Base-by-base conservation (phyloP, 1,284 basidiomycete genomes). In the Spongiforma sp. region DNA sequence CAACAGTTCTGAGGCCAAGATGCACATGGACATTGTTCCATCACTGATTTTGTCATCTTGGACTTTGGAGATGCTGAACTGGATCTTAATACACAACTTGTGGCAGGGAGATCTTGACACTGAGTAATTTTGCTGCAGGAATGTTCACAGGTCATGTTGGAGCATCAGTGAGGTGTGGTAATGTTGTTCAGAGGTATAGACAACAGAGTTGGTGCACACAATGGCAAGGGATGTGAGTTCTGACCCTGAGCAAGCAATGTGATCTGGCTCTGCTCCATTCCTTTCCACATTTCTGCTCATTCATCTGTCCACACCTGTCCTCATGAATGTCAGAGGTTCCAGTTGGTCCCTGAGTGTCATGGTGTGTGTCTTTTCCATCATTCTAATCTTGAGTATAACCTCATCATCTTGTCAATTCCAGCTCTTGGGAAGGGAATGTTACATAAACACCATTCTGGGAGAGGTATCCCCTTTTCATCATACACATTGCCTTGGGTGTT, bases 61-160 rank as follows among this genome's bases (percentile, higher is more conserved):
- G 21, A 99, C 96, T 78, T 99, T 99, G n/a, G 95, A 97, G 78
- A 99, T 99, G 81, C 99, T 99, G 75, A 99, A 98, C 60, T 99
- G 87, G 76, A 99, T 99, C 84, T 99, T 99, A n/a, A n/a, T n/a
- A n/a, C n/a, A n/a, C n/a, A n/a, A n/a, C n/a, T n/a, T n/a, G n/a
- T n/a, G n/a, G n/a, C n/a, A n/a, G n/a, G n/a, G n/a, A n/a, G n/a
- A n/a, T n/a, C n/a, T n/a, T n/a, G n/a, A n/a, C n/a, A n/a, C n/a
- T n/a, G n/a, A n/a, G n/a, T n/a, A n/a, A n/a, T n/a, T n/a, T n/a
- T n/a, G n/a, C n/a, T n/a, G n/a, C n/a, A n/a, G n/a, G n/a, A n/a
- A n/a, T n/a, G n/a, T n/a, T n/a, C n/a, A n/a, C n/a, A n/a, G n/a
- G n/a, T n/a, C n/a, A n/a, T n/a, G n/a, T n/a, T n/a, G n/a, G n/a